A percentile compares a stretch with the other conserved stretches of the same genome.
phyloP scores from a whole-genome alignment of 805 yeast species.

The Cephaloascus fragrans region DNA sequence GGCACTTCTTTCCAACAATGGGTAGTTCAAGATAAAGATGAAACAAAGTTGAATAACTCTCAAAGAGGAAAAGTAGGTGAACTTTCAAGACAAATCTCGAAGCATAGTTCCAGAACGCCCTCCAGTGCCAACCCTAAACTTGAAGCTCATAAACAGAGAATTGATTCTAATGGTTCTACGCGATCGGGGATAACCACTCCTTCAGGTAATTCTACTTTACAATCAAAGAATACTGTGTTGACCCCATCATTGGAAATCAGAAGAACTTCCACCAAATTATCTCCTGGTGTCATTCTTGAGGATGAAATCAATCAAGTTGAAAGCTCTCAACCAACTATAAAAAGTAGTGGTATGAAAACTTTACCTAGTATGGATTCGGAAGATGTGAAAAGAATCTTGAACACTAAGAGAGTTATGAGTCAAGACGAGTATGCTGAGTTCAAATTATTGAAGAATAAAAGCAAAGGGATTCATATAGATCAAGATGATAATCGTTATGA shows the following conservation, averaged over 20 bases:
- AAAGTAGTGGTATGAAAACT: constrained; percentile 35
- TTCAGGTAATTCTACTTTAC: background rate
- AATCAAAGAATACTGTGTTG: background rate
- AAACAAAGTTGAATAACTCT: background rate
- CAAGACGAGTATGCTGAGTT: constrained; percentile 28
- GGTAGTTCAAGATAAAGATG: constrained; percentile 5
- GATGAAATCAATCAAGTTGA: constrained; percentile 13
- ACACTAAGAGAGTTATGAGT: constrained; percentile 9
- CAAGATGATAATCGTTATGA: constrained; percentile 16
- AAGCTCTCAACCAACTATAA: constrained; percentile 30
- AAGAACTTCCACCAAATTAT: constrained; percentile 20
- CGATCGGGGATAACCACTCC: too few relatives aligned
- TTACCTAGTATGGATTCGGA: constrained; percentile 39
- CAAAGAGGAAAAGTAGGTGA: background rate
- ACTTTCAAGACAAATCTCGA: too few relatives aligned
- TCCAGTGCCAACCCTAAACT: background rate
- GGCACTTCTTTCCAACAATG: constrained; percentile 30
- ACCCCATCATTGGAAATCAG: constrained; percentile 24
- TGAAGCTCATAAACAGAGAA: background rate
- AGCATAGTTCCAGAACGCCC: too few relatives aligned
- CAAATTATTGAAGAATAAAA: constrained; percentile 16
- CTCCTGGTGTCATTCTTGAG: constrained; percentile 28
- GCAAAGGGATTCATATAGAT: constrained; percentile 15
- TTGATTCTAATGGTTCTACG: background rate
- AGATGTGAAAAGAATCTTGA: constrained; percentile 30